A percentile compares a stretch with the other conserved stretches of the same genome.
phyloP scores from a whole-genome alignment of 2,329 filamentous ascomycete species.

The Hyphodiscus sp. region DNA sequence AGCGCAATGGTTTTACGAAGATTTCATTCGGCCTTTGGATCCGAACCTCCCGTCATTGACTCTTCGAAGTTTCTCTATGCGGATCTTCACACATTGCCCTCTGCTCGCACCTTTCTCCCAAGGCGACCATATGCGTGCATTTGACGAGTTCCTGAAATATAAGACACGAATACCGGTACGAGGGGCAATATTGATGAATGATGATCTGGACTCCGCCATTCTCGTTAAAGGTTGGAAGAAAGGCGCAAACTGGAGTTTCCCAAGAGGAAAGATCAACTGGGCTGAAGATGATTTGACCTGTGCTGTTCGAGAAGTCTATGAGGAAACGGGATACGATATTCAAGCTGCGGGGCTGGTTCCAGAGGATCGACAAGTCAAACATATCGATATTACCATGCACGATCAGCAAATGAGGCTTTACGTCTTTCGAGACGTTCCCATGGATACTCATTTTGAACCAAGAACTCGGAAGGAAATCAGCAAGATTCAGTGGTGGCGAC shows the following conservation, averaged over 20 bases:
- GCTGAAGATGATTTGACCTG: conserved; percentile 92
- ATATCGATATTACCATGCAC: conserved; percentile 81
- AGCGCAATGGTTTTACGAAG: conserved; percentile 99
- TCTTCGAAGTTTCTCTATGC: conserved; percentile 76
- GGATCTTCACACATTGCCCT: conserved; percentile 91
- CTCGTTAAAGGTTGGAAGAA: conserved; percentile 99
- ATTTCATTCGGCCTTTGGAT: conserved; percentile 91
- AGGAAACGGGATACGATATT: conserved; percentile 90
- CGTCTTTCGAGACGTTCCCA: conserved; percentile 82
- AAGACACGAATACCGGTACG: conserved; percentile 91
- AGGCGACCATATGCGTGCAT: conserved; percentile 73
- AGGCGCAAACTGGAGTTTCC: conserved; percentile 92
- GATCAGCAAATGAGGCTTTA: conserved; percentile 92
- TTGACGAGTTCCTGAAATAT: conserved; percentile 87
- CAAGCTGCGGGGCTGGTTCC: conserved; percentile 68
- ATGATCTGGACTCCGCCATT: conserved; percentile 88
- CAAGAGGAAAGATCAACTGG: conserved; percentile 95
- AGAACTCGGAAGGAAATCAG: conserved; percentile 95
- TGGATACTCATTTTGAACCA: conserved; percentile 82
- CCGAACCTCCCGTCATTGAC: conserved; percentile 78
- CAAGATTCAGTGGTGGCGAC: conserved; percentile 90
- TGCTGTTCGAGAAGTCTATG: conserved; percentile 87
- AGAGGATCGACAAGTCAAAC: conserved; percentile 65
- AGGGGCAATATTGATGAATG: conserved; percentile 87
- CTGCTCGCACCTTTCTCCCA: conserved; percentile 75